Base-by-base conservation (phyloP, 2,329 filamentous ascomycete genomes). In the Helotiales sp. region DNA sequence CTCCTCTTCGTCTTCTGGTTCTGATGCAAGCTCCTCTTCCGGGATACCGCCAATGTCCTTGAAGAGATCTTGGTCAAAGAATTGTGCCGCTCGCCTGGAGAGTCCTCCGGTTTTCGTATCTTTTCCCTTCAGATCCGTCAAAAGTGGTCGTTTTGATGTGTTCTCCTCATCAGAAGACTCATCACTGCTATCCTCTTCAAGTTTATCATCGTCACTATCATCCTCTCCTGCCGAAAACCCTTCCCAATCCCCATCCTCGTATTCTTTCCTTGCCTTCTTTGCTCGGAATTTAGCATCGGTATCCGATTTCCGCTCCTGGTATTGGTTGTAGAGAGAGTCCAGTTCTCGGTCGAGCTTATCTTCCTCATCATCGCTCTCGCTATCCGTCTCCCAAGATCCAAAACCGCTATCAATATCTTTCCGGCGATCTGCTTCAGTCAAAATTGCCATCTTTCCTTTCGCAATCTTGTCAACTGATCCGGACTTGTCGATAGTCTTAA, bases 21-120 rank as follows among this genome's bases (percentile, higher is more conserved):
- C 79, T 3, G 81, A 81, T 10, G 83, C 80, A 10, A 81, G 80
- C 6, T 85, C 82, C 28, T 87, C 83, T 20, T 88, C 88, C 2
- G 90, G 81, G 22, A 91, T 79, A 0, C 87, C 91, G 24, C 88
- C 87, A 63, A 98, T 89, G 45, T 89, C 92, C 72, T 94, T 89
- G 83, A 99, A 99, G 47, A 99, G 91, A 72, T 97, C 94, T 77
- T 97, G 95, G 74, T 92, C 91, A 78, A 99, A 99, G 81, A 99
- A 99, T 68, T 91, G 86, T 10, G 90, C 87, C 8, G 96, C 96
- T 70, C 93, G 88, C 78, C 90, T 94, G 2, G 93, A 97, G n/a
- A 98, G 83, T 11, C 87, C 89, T 30, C 82, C 82, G 7, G 81
- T 79, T 13, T 84, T 82, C 43, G 81, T 80, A 4, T 80, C 80